A percentile compares a stretch with the other conserved stretches of the same genome.
These are phyloP conservation scores for Lithocarpus polystachyus DNA, from an alignment of 306 rosid genomes.

Conservation along the genomic window DNA sequence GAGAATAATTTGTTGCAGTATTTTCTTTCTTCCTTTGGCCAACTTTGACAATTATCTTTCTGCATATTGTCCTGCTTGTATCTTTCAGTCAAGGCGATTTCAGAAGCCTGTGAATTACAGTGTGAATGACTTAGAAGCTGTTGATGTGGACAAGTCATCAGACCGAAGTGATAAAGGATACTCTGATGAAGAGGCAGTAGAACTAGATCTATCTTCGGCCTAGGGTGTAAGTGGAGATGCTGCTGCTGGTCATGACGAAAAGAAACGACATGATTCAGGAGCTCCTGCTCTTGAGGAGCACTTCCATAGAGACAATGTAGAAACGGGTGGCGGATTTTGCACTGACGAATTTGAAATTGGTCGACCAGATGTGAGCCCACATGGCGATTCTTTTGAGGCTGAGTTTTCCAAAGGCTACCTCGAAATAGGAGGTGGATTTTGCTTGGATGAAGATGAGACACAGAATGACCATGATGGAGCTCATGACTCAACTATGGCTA, in stretches of 20 bases:
- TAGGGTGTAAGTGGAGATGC: constrained; percentile 22
- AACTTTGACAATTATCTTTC: constrained; percentile 11
- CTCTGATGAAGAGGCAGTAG: constrained; percentile 24
- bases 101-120: constrained; percentile 62
- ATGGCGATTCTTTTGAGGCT: constrained; percentile 17
- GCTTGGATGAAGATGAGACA: constrained; percentile 43
- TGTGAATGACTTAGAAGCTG: constrained; percentile 37
- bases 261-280: constrained; percentile 14
- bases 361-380: constrained; percentile 19
- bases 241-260: constrained; percentile 24
- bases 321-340: constrained; percentile 41
- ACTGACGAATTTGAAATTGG: constrained; percentile 31
- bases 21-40: neutral
- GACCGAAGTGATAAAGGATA: constrained; percentile 28
- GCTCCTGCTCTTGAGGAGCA: constrained; percentile 22
- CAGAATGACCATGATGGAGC: constrained; percentile 22
- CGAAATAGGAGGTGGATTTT: constrained; percentile 64
- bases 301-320: constrained; percentile 26
- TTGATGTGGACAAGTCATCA: constrained; percentile 35
- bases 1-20: neutral
- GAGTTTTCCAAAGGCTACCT: constrained; percentile 35
- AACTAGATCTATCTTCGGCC: constrained; percentile 16
- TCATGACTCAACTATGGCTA: constrained; percentile 15
- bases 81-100: constrained; percentile 58
- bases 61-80: constrained; percentile 12